Evolutionary conservation across 371 early-diverging fungal genomes (phyloP), one percentile per base, ranked within the genome.

Genomic region (Actinomortierella wolfii): DNA sequence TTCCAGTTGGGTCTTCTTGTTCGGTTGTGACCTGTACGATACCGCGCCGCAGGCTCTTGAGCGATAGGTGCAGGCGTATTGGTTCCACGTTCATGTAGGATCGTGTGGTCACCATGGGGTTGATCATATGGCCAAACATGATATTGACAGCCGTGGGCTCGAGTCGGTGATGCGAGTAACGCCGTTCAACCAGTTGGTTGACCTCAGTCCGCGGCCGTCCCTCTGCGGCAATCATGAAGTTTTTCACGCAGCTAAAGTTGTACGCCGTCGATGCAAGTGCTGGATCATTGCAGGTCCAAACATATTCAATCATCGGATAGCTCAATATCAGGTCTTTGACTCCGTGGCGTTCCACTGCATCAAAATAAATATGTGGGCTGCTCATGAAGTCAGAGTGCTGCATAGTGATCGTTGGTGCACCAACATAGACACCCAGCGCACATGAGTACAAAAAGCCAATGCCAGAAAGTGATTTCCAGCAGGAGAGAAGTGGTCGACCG

Each of bases 71-170:
- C 24, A 93, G 63, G 2, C 87, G 78, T 29, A 89, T 79, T 17
- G 91, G 89, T 34, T 86, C 85, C 51, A 86, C 79, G 26, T 83
- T 79, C 83, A 92, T 90, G 67, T 94, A 93, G 0, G 91, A 90
- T 4, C 93, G 82, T 0, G 94, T 88, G 1, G 92, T 85, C 54
- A 94, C 79, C 82, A 90, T 88, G 1, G 92, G 90, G 71, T 94
- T 94, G 52, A 84, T 81, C 24, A 78, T 69, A 45, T 88, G 86
- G 55, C 93, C 88, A 71, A 92, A 94, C 20, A 89, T 80, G 13
- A 86, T 81, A 48, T 88, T 88, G 59, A 94, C 79, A 6, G 87
- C 82, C 24, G 83, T 78, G 43, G 84, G 84, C 47, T 88, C 89
- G 41, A 94, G 67, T 23, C 88, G 76, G 51, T 86, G 83, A 40